Evolutionary conservation across 1,284 basidiomycete genomes (phyloP).

Genomic region (Cystobasidium slooffiae): DNA sequence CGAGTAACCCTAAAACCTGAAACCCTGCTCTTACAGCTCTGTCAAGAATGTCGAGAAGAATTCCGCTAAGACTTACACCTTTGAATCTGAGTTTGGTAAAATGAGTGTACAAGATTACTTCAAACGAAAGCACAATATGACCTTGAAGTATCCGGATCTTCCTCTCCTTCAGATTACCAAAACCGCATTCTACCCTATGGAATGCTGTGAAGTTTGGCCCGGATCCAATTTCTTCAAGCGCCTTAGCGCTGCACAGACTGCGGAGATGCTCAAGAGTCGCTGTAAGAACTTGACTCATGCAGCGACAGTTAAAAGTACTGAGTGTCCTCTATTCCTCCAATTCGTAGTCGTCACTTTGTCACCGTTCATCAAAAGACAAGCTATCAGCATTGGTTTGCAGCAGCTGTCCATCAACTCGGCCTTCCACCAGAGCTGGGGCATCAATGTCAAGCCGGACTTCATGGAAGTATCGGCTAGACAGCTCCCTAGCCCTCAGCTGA

Average conservation of each 20-base stretch:
- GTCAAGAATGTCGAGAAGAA: slow-evolving; percentile 2
- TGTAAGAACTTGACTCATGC: background rate
- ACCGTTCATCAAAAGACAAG: slow-evolving; percentile 11
- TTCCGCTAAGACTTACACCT: slow-evolving; percentile 12
- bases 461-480: slow-evolving; percentile 24
- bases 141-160: slow-evolving; percentile 22
- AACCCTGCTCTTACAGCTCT: background rate
- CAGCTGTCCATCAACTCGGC: slow-evolving; percentile 25
- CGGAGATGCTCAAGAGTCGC: slow-evolving; percentile 30
- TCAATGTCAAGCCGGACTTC: slow-evolving; percentile 14
- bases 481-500: slow-evolving; percentile 18
- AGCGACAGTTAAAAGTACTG: background rate
- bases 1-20: background rate
- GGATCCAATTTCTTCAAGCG: slow-evolving; percentile 31
- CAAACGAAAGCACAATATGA: slow-evolving; percentile 18
- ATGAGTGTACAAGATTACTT: slow-evolving; percentile 8
- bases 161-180: slow-evolving; percentile 23
- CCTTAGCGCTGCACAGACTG: slow-evolving; percentile 8
- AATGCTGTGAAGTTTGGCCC: slow-evolving; percentile 6
- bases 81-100: slow-evolving; percentile 17
- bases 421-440: slow-evolving; percentile 28
- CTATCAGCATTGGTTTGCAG: slow-evolving; percentile 26
- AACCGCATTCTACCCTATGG: slow-evolving; percentile 13
- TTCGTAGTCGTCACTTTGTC: slow-evolving; percentile 22
- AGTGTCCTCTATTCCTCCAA: background rate